These are phyloP conservation scores for Balansia obtecta DNA, from an alignment of 2,329 filamentous ascomycete genomes.

Conservation along the genomic window DNA sequence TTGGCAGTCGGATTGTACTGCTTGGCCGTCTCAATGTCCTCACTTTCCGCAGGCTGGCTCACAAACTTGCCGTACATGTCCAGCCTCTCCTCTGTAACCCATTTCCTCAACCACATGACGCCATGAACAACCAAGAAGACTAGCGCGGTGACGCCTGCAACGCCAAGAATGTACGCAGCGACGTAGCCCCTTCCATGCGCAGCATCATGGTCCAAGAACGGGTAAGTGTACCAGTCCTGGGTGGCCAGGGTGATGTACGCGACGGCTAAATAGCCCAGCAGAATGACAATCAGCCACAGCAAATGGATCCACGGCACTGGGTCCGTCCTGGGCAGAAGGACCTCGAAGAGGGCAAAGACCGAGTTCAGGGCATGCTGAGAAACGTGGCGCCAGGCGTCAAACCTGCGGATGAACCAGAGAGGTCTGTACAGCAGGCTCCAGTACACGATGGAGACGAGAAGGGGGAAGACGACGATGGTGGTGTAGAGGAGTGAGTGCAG, in stretches of 20 bases:
- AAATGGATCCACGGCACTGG: slow-evolving; percentile 50
- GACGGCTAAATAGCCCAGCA: slow-evolving; percentile 59
- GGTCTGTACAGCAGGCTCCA: slow-evolving; percentile 49
- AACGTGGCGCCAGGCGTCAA: slow-evolving; percentile 51
- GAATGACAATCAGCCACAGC: slow-evolving; percentile 54
- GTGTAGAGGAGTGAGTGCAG: slow-evolving; percentile 54
- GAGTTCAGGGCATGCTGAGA: slow-evolving; percentile 67
- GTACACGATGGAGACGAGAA: slow-evolving; percentile 60
- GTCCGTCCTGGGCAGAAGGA: slow-evolving; percentile 53
- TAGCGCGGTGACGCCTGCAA: slow-evolving; percentile 38
- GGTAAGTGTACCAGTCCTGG: slow-evolving; percentile 64
- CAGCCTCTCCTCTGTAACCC: slow-evolving; percentile 35
- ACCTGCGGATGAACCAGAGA: slow-evolving; percentile 37
- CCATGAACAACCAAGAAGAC: slow-evolving; percentile 40
- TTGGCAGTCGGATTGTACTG: background rate
- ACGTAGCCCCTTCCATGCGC: slow-evolving; percentile 35
- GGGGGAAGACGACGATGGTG: slow-evolving; percentile 49
- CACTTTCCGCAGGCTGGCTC: slow-evolving; percentile 10
- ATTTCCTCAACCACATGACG: slow-evolving; percentile 36
- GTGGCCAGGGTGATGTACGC: slow-evolving; percentile 62
- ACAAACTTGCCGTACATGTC: slow-evolving; percentile 30
- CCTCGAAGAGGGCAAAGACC: slow-evolving; percentile 62
- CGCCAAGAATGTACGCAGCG: slow-evolving; percentile 51
- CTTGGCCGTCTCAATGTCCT: slow-evolving; percentile 16
- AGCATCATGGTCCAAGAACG: slow-evolving; percentile 57